Evolutionary conservation across 2,329 filamentous ascomycete species (phyloP), one percentile per base, ranked within the genome.

Genomic region (Raffaelea ambrosiae): DNA sequence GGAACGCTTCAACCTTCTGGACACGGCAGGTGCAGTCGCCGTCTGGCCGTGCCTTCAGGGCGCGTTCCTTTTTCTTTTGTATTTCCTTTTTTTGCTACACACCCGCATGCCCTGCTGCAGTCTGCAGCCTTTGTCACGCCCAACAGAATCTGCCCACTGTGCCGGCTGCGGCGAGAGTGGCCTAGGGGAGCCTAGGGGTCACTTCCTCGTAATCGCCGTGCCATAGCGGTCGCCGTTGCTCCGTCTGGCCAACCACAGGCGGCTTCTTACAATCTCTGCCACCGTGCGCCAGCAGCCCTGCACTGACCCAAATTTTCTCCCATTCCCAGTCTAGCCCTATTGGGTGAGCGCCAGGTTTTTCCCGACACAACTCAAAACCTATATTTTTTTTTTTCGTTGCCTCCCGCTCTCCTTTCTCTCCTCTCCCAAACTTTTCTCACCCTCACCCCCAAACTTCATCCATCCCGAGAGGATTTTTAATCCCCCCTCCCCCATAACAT

Each of bases 401-500:
- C 51, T 50, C 48, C 49, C 51, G 45, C 44, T 48, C 20, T 40
- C 4, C 38, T 46, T 47, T 50, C 39, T 33, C 48, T 44, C 48
- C 44, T 48, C 41, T 51, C 42, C 42, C 43, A 54, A 53, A 50
- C 48, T 49, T 51, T 49, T 54, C 53, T 54, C 52, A 54, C 49
- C 52, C 54, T 58, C 57, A 55, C 52, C 54, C 48, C 54, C 54
- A 53, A 53, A 53, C 46, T 22, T 33, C 45, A 49, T 48, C 49
- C 36, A 49, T 50, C 46, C 48, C 41, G 26, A 43, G 55, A 58
- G 61, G 59, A 62, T 64, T 60, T 58, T 35, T 58, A 63, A 55
- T 52, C 50, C 50, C 40, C 43, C 38, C 55, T 40, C 46, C 26
- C 20, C 22, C 40, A 7, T 29, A 52, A 52, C n/a, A 20, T 20